A percentile compares a stretch with the other conserved stretches of the same genome.
phyloP scores from a whole-genome alignment of 306 rosid genomes.

The Malus sylvestris region DNA sequence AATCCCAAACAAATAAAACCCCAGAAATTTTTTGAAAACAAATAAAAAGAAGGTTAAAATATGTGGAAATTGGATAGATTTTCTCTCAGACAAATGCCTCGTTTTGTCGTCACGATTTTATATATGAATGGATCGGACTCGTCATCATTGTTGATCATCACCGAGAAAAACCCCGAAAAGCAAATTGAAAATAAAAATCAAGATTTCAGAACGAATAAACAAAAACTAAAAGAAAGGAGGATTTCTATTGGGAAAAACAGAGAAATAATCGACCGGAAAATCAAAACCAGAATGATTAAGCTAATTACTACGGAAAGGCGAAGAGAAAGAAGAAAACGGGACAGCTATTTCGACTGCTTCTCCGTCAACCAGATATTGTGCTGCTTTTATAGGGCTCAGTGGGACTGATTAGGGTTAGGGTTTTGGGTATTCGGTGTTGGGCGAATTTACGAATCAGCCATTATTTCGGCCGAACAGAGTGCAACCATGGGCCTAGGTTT shows the following conservation, averaged over 20 bases:
- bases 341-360: not conserved
- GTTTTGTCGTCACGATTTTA: constrained; percentile 58
- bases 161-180: constrained; percentile 34
- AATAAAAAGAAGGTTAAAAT: too few species aligned
- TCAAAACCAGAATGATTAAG: not conserved
- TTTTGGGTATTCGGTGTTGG: not conserved
- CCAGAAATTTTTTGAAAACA: not conserved
- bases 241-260: not conserved
- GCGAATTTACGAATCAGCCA: not conserved
- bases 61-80: constrained; percentile 1
- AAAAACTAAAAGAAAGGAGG: not conserved
- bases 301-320: not conserved
- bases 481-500: not conserved
- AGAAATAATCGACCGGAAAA: not conserved
- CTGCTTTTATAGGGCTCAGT: constrained; percentile 16
- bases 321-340: not conserved
- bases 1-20: not conserved
- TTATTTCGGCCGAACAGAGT: not conserved
- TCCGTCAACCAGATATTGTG: not conserved
- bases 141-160: constrained; percentile 77
- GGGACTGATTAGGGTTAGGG: constrained; percentile 22
- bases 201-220: not conserved
- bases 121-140: constrained; percentile 83
- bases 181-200: not conserved
- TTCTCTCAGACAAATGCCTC: constrained; percentile 97